Conservation (phyloP, 805 yeast genomes). For the Yamadazyma kitorensis region DNA sequence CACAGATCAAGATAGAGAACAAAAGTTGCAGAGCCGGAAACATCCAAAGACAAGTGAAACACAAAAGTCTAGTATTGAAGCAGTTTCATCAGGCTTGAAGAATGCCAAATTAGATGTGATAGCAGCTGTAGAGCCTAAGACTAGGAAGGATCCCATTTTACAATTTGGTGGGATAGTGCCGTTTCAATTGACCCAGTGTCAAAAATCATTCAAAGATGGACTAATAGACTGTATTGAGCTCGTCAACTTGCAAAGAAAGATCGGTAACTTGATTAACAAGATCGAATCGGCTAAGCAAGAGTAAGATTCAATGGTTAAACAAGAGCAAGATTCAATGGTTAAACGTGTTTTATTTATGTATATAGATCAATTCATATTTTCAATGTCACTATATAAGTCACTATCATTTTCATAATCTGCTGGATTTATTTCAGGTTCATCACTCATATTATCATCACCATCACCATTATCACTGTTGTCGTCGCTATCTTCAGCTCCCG, state of each 20-base stretch:
- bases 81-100: background rate
- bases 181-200: background rate
- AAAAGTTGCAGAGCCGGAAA: too few species aligned
- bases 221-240: background rate
- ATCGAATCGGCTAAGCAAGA: too few species aligned
- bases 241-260: background rate
- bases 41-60: too few species aligned
- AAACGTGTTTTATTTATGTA: too few species aligned
- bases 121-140: background rate
- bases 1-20: background rate
- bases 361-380: too few species aligned
- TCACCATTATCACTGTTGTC: conserved; percentile 19
- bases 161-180: conserved; percentile 5
- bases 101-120: background rate
- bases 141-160: conserved; percentile 1
- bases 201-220: background rate
- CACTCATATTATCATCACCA: conserved; percentile 17
- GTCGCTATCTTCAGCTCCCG: conserved; percentile 22
- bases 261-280: background rate
- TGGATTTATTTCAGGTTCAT: conserved; percentile 35
- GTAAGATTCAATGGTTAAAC: too few species aligned
- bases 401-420: conserved; percentile 51
- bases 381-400: conserved; percentile 41
- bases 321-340: too few species aligned
- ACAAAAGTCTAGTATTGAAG: too few species aligned